These are phyloP conservation scores for Fusarium nisikadoi DNA, from an alignment of 2,329 filamentous ascomycete species.

Conservation along the genomic window DNA sequence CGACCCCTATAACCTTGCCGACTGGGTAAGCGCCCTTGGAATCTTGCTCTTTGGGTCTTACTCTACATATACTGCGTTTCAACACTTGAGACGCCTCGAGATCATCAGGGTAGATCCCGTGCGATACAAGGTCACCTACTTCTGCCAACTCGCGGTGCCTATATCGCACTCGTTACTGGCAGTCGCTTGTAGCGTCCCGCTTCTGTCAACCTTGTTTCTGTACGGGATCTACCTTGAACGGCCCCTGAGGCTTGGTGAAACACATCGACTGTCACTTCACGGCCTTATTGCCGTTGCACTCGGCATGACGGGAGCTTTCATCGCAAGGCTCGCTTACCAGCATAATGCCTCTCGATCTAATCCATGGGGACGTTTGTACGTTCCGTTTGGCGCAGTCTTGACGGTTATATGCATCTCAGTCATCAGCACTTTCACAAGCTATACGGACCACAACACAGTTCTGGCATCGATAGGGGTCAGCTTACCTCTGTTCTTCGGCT, in stretches of 20 bases:
- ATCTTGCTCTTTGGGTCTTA: constrained; percentile 40
- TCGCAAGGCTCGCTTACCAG: constrained; percentile 4
- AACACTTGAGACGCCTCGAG: constrained; percentile 33
- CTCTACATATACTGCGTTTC: constrained; percentile 17
- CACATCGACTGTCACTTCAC: constrained; percentile 11
- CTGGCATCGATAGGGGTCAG: constrained; percentile 32
- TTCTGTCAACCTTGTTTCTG: constrained; percentile 30
- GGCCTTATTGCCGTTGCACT: constrained; percentile 24
- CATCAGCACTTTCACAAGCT: not conserved
- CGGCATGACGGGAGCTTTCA: constrained; percentile 28
- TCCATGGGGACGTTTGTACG: constrained; percentile 35
- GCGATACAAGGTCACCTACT: constrained; percentile 15
- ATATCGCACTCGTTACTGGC: constrained; percentile 34
- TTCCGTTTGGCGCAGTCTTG: constrained; percentile 21
- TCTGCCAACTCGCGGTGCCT: constrained; percentile 14
- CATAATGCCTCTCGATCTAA: constrained; percentile 9
- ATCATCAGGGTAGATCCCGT: constrained; percentile 22
- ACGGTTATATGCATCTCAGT: not conserved
- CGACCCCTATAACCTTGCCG: constrained; percentile 30
- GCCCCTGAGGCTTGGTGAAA: constrained; percentile 4
- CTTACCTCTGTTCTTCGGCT: constrained; percentile 30
- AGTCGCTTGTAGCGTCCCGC: constrained; percentile 13
- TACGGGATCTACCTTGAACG: constrained; percentile 35
- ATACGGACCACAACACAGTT: not conserved
- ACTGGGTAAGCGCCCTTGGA: constrained; percentile 39